These are phyloP conservation scores for Chaetomium tenue DNA, from an alignment of 495 filamentous ascomycete species.

Conservation along the genomic window DNA sequence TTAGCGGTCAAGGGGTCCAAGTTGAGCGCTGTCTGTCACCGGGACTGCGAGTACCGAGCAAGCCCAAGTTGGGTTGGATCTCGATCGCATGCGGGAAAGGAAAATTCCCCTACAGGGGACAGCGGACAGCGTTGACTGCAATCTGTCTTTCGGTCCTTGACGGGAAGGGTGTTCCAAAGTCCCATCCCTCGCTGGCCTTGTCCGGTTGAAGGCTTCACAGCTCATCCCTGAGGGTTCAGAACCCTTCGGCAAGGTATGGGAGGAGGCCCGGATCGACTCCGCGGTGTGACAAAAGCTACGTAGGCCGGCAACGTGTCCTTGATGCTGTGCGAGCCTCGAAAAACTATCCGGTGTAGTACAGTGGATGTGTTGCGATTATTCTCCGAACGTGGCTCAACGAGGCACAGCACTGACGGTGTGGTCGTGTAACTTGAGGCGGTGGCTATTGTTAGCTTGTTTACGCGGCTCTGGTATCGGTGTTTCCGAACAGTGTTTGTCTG, in stretches of 20 bases:
- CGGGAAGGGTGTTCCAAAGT: no score
- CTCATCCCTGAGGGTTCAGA: not conserved
- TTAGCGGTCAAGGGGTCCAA: not conserved
- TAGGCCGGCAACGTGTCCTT: not conserved
- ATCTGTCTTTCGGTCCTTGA: no score
- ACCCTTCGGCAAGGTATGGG: not conserved
- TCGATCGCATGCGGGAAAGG: not conserved
- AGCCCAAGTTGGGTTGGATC: not conserved
- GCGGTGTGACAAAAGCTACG: not conserved
- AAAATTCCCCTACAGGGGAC: no score
- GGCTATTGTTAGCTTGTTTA: not conserved
- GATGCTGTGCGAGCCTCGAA: not conserved
- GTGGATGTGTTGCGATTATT: not conserved
- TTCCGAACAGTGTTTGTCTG: not conserved
- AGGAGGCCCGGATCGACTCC: not conserved
- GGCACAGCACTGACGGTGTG: not conserved
- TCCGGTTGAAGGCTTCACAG: not conserved
- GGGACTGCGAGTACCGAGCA: not conserved
- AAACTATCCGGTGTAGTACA: not conserved
- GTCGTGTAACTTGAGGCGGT: not conserved
- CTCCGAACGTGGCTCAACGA: constrained; percentile 4
- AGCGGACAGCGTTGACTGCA: no score
- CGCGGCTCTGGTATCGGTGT: not conserved
- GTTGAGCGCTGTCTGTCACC: not conserved
- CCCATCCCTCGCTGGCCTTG: no score